A percentile compares a stretch with the other conserved stretches of the same genome.
These are phyloP conservation scores for Aurifilum marmelostoma DNA, from an alignment of 2,329 filamentous ascomycete species.

Conservation along the genomic window DNA sequence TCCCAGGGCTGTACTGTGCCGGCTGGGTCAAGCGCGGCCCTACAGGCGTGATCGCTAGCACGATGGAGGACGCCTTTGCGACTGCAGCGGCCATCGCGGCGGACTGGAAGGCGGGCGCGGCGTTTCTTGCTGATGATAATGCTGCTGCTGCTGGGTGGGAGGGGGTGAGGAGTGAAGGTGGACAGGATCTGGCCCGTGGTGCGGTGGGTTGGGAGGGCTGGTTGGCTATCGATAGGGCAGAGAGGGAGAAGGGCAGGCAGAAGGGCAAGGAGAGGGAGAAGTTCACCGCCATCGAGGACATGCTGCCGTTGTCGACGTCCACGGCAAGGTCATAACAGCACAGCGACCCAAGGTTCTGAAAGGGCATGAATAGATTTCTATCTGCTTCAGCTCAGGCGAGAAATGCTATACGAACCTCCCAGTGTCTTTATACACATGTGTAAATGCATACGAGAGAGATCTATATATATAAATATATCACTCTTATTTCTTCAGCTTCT, in stretches of 20 bases:
- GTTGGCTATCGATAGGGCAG: conserved; percentile 78
- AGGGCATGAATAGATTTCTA: not conserved
- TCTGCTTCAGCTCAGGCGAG: not conserved
- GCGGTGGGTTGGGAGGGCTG: conserved; percentile 81
- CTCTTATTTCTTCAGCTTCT: conserved; percentile 83
- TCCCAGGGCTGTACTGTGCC: conserved; percentile 82
- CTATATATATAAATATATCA: no score
- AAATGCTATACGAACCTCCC: conserved; percentile 23
- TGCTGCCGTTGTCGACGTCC: conserved; percentile 45
- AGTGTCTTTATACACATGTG: conserved; percentile 25
- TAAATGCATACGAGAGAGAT: no score
- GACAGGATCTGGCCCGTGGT: conserved; percentile 34
- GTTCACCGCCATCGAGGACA: conserved; percentile 59
- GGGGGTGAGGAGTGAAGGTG: conserved; percentile 65
- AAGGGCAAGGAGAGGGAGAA: conserved; percentile 80
- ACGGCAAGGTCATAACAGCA: not conserved
- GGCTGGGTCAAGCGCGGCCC: conserved; percentile 97
- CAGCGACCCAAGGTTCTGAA: no score
- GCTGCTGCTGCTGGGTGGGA: conserved; percentile 67
- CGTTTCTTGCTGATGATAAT: conserved; percentile 43
- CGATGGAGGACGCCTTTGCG: conserved; percentile 91
- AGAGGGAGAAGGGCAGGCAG: conserved; percentile 66
- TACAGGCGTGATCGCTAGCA: conserved; percentile 93
- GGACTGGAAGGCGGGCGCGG: conserved; percentile 65
- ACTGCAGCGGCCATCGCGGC: conserved; percentile 81